phyloP scores from a whole-genome alignment of 1,284 basidiomycete species.

The Tranzscheliella williamsii region DNA sequence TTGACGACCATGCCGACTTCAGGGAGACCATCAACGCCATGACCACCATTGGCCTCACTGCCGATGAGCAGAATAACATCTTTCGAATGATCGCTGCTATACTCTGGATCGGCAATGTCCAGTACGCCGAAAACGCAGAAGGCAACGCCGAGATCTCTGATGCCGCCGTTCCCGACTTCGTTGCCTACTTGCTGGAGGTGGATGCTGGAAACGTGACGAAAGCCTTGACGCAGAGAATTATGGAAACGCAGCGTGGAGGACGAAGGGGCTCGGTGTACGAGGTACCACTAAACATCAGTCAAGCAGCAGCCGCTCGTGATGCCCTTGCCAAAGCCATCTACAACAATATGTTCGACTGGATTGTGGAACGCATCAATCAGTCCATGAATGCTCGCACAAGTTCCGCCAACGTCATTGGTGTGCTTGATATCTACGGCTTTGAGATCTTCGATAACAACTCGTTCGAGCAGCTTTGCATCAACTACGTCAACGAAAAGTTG shows the following conservation, averaged over 20 bases:
- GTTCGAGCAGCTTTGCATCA: constrained; percentile 99
- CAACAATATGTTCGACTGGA: constrained; percentile 99
- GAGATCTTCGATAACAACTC: constrained; percentile 99
- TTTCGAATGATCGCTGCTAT: constrained; percentile 89
- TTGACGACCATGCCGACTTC: constrained; percentile 87
- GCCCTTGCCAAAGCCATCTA: constrained; percentile 95
- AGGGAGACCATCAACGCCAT: constrained; percentile 90
- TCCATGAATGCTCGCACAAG: constrained; percentile 82
- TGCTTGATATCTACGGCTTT: constrained; percentile 87
- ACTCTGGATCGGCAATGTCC: constrained; percentile 88
- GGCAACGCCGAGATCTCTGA: constrained; percentile 84
- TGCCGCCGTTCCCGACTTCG: constrained; percentile 87
- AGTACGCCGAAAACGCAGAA: constrained; percentile 80
- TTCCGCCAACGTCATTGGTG: constrained; percentile 86
- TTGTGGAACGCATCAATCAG: constrained; percentile 90
- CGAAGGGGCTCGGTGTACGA: constrained; percentile 92
- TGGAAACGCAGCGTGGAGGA: constrained; percentile 81
- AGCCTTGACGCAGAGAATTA: constrained; percentile 78
- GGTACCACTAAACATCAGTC: constrained; percentile 90
- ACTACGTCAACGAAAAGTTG: constrained; percentile 98
- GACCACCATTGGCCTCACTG: constrained; percentile 83
- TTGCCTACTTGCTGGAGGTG: constrained; percentile 90
- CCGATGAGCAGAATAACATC: constrained; percentile 86
- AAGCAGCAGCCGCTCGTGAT: constrained; percentile 85
- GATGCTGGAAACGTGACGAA: constrained; percentile 80